Conservation (phyloP, 2,329 filamentous ascomycete species). For the Diaporthe velutina region DNA sequence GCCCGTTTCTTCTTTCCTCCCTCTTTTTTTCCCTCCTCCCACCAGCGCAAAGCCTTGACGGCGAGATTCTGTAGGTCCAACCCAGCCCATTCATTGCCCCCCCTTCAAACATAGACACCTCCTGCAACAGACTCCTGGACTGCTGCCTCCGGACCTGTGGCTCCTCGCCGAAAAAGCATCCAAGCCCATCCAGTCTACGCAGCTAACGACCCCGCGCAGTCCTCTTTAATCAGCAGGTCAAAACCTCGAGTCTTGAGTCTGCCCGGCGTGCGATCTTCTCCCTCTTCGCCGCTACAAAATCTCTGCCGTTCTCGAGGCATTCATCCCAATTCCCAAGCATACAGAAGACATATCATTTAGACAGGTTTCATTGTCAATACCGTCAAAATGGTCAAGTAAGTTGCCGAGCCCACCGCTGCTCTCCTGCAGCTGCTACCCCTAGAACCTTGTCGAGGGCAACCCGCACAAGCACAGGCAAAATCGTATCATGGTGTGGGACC, state of each 20-base stretch:
- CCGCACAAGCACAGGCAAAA: neutral
- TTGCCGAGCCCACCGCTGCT: constrained; percentile 49
- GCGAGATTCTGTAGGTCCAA: constrained; percentile 39
- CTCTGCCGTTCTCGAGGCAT: constrained; percentile 41
- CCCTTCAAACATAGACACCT: neutral
- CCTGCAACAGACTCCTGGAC: neutral
- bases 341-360: constrained; percentile 46
- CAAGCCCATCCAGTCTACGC: neutral
- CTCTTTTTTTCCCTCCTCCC: constrained; percentile 38
- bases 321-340: constrained; percentile 25
- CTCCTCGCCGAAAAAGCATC: constrained; percentile 14
- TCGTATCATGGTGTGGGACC: constrained; percentile 19
- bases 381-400: constrained; percentile 99
- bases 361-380: constrained; percentile 66
- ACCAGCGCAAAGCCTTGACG: constrained; percentile 41
- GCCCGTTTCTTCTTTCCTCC: constrained; percentile 36
- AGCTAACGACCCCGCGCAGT: constrained; percentile 39
- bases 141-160: neutral
- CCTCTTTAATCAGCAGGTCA: constrained; percentile 39
- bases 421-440: neutral
- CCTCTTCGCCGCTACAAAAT: constrained; percentile 33
- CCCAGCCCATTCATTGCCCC: neutral
- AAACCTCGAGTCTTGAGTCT: constrained; percentile 37
- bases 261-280: constrained; percentile 36
- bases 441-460: neutral